Conservation (phyloP, 169 alveolate genomes). For the Eimeria falciformis region DNA sequence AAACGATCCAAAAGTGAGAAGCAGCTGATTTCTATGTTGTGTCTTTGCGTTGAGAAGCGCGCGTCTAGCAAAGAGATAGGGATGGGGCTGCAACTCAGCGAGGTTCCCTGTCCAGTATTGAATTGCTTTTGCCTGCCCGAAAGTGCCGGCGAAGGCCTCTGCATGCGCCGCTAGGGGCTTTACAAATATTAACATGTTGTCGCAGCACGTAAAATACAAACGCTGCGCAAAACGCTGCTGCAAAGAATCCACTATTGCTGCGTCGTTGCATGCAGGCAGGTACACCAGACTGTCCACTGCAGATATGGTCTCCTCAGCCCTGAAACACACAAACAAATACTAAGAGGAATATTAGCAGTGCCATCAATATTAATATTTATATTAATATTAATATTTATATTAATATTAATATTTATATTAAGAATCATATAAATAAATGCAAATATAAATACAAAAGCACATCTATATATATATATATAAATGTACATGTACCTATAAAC, state of each 20-base stretch:
- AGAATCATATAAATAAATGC: too few species aligned
- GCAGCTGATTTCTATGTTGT: slow-evolving; percentile 67
- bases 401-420: too few species aligned
- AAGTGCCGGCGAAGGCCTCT: neutral
- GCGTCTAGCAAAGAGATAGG: slow-evolving; percentile 69
- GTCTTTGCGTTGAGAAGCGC: slow-evolving; percentile 50
- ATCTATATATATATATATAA: too few species aligned
- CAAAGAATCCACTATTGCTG: slow-evolving; percentile 59
- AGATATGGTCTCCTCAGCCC: slow-evolving; percentile 18
- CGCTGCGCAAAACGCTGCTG: slow-evolving; percentile 62
- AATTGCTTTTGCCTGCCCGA: slow-evolving; percentile 45
- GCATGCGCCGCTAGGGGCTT: slow-evolving; percentile 60
- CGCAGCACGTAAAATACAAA: slow-evolving; percentile 58
- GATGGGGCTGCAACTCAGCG: slow-evolving; percentile 63
- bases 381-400: too few species aligned
- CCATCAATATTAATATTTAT: too few species aligned
- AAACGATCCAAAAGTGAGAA: slow-evolving; percentile 67
- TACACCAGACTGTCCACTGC: slow-evolving; percentile 59
- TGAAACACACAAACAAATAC: slow-evolving; percentile 5
- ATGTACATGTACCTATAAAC: too few species aligned
- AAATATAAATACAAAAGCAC: too few species aligned
- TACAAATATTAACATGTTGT: slow-evolving; percentile 64
- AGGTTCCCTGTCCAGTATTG: slow-evolving; percentile 61
- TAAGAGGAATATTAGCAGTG: too few species aligned
- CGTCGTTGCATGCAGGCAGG: slow-evolving; percentile 58